Conservation (phyloP, 176 grass and related monocot genomes). For the Coix lacrymajobi region DNA sequence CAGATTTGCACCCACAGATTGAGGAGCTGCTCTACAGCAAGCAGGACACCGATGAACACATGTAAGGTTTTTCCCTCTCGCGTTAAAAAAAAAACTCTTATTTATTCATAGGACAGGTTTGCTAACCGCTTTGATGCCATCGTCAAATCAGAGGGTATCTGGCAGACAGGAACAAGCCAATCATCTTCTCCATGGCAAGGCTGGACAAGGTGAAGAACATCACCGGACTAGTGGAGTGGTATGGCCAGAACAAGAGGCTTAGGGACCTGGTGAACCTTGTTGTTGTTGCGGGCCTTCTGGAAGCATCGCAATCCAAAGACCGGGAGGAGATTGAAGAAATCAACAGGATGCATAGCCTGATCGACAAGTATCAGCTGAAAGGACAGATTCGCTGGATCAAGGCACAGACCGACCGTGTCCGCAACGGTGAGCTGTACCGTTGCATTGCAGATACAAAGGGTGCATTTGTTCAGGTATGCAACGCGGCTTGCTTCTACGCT, state of each 20-base stretch:
- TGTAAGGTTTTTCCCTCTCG: slow-evolving; percentile 57
- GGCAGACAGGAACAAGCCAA: slow-evolving; percentile 68
- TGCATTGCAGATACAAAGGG: slow-evolving; percentile 82
- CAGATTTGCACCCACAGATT: slow-evolving; percentile 58
- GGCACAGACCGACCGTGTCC: slow-evolving; percentile 76
- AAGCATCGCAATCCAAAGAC: slow-evolving; percentile 82
- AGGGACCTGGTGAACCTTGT: slow-evolving; percentile 80
- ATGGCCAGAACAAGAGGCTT: slow-evolving; percentile 80
- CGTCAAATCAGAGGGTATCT: slow-evolving; percentile 59
- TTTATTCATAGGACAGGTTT: slow-evolving; percentile 3
- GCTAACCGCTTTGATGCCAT: slow-evolving; percentile 21
- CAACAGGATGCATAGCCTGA: slow-evolving; percentile 89
- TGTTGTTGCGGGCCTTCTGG: slow-evolving; percentile 71
- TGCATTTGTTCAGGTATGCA: slow-evolving; percentile 85
- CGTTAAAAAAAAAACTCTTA: too few species aligned
- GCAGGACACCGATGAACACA: slow-evolving; percentile 65
- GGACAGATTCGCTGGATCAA: slow-evolving; percentile 91
- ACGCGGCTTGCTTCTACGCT: not conserved
- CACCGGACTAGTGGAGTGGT: slow-evolving; percentile 89
- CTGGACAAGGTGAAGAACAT: slow-evolving; percentile 96
- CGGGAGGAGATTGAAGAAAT: slow-evolving; percentile 96
- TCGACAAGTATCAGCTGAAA: slow-evolving; percentile 71
- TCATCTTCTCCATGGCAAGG: slow-evolving; percentile 96
- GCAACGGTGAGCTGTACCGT: slow-evolving; percentile 91
- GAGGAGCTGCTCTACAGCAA: slow-evolving; percentile 89